phyloP scores from a whole-genome alignment of 768 basidiomycete species.

The Atractiella rhizophila region DNA sequence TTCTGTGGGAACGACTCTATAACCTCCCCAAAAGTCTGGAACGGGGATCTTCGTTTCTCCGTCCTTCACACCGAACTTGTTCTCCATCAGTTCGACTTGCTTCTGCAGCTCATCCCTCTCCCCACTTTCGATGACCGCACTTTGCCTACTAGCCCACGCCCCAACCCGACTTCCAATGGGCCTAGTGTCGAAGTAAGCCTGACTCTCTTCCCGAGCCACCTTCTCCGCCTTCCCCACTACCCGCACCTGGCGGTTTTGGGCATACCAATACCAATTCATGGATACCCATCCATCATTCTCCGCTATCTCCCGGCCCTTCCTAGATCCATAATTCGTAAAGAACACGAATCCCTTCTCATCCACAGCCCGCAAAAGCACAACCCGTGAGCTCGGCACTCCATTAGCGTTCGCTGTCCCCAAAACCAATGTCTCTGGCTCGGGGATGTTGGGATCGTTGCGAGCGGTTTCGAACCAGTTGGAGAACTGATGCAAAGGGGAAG shows the following conservation, averaged over 20 bases:
- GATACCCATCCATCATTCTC: conserved; percentile 49
- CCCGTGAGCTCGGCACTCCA: conserved; percentile 62
- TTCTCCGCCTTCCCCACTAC: conserved; percentile 67
- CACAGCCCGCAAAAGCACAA: conserved; percentile 75
- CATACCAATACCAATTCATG: conserved; percentile 74
- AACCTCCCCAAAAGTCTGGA: conserved; percentile 90
- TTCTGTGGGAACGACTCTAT: conserved; percentile 83
- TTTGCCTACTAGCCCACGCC: conserved; percentile 85
- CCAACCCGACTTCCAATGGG: conserved; percentile 66
- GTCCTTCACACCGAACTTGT: conserved; percentile 30
- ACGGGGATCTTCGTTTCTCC: conserved; percentile 32
- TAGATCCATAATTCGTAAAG: conserved; percentile 86
- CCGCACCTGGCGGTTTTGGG: conserved; percentile 52
- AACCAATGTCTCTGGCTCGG: conserved; percentile 75
- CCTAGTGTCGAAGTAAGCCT: conserved; percentile 54
- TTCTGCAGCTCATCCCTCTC: conserved; percentile 40
- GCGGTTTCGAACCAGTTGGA: conserved; percentile 57
- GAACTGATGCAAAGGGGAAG: conserved; percentile 63
- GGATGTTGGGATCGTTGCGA: conserved; percentile 29
- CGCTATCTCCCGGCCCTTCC: conserved; percentile 48
- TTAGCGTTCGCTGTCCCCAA: conserved; percentile 33
- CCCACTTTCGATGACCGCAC: conserved; percentile 32
- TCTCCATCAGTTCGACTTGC: conserved; percentile 34
- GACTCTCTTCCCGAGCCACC: conserved; percentile 42
- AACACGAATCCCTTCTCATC: conserved; percentile 70